phyloP scores from a whole-genome alignment of 805 yeast genomes.

The Wickerhamomyces alni region DNA sequence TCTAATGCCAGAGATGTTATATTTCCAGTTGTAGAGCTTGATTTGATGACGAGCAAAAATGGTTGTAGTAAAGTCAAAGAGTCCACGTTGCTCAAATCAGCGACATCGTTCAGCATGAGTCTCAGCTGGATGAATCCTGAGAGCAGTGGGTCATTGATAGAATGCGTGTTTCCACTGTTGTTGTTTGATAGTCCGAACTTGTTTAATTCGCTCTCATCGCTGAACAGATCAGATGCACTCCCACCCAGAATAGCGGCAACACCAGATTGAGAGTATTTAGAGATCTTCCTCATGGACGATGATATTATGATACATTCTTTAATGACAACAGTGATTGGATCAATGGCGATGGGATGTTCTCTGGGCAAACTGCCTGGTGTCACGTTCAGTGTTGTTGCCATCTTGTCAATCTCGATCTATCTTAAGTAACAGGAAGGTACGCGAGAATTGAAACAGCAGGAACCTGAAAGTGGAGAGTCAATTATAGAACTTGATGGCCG shows the following conservation, averaged over 20 bases:
- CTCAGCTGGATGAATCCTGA: constrained; percentile 78
- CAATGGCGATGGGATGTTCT: constrained; percentile 37
- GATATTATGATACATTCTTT: constrained; percentile 84
- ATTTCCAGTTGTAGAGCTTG: constrained; percentile 79
- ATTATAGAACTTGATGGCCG: too few relatives aligned
- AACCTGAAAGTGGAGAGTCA: not conserved
- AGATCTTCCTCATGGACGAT: constrained; percentile 83
- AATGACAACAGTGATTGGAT: constrained; percentile 76
- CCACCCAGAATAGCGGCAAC: constrained; percentile 84
- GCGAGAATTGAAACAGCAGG: not conserved
- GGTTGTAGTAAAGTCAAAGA: constrained; percentile 78
- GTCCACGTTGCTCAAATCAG: constrained; percentile 51
- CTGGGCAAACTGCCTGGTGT: not conserved
- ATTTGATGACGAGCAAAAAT: constrained; percentile 73
- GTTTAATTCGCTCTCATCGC: constrained; percentile 33
- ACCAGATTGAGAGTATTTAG: constrained; percentile 69
- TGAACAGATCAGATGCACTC: constrained; percentile 44
- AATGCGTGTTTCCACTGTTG: constrained; percentile 16
- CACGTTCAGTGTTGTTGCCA: not conserved
- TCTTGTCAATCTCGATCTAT: not conserved
- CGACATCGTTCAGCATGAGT: constrained; percentile 55
- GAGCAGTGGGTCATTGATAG: constrained; percentile 53
- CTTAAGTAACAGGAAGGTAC: not conserved
- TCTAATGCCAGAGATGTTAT: constrained; percentile 78
- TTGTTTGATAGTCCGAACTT: constrained; percentile 18